Evolutionary conservation across 148 eudicot species (phyloP), one percentile per base, ranked within the genome.

Genomic region (Suaeda aralocaspica): DNA sequence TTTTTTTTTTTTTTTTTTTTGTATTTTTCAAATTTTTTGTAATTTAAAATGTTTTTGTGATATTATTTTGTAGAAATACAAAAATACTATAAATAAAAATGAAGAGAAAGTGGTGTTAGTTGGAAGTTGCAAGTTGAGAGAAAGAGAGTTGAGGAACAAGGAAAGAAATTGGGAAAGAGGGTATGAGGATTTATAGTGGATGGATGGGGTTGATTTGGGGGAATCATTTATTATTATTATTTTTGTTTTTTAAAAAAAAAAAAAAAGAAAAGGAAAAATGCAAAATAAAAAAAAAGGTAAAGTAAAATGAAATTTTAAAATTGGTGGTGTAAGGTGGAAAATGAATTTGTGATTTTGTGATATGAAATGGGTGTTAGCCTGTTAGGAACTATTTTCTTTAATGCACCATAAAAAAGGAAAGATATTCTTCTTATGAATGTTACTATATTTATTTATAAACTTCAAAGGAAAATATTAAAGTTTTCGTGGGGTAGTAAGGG

Each of bases 111-210:
- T 33, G 48, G 8, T 59, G 66, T 3, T 26, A 19, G 73, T 44
- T 18, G 34, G 13, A 1, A 28, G 51, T 45, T 6, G 41, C 2
- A 21, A 30, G 11, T 57, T 57, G 66, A 57, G 73, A 70, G 8
- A 36, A 36, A 36, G 41, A 36, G 57, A 34, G 57, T 19, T 52
- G 55, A 34, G 61, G 14, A 68, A 56, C 60, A n/a, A 16, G 30
- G 12, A 22, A 39, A 70, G 39, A 58, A 9, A 41, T 44, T 45
- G 6, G 9, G n/a, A 34, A n/a, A 52, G 8, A 28, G 19, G 9
- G 44, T 22, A 2, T 26, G 10, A 15, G 60, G 68, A 62, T 60
- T 49, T 62, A 49, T 61, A 72, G 73, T 70, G 56, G 53, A 10
- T 44, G 64, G 53, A 10, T 44, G 64, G 53, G 21, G 16, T 66